Base-by-base conservation (phyloP, 805 yeast species). In the Lachancea meyersii region DNA sequence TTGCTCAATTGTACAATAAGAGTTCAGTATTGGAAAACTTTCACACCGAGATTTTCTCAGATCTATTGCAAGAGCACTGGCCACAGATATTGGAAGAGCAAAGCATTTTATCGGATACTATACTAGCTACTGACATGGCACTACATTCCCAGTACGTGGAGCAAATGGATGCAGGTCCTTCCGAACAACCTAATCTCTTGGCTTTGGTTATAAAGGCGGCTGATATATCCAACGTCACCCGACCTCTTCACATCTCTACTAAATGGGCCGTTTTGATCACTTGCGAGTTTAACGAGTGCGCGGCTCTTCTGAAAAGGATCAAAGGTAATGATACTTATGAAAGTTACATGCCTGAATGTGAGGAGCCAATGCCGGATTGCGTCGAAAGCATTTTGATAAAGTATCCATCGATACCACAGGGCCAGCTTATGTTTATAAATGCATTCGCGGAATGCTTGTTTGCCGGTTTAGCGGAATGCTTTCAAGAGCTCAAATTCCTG, bases 111-210 rank as follows among this genome's bases (percentile, higher is more conserved):
- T 50, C 39, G 41, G 49, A 52, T 18, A 53, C 65, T 10, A 80
- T 85, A n/a, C 54, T 80, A 35, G 86, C 93, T 7, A 93, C 98
- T 0, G 97, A 93, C 65, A 89, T 93, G 97, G 91, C 89, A 0
- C 74, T 77, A 54, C 98, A 93, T 68, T 77, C 76, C 50, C 79
- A 73, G 35, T 88, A 83, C 61, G 77, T 83, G 45, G 67, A 69
- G 27, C 69, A 74, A 52, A 69, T 88, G 52, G 66, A 67, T 23
- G 23, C 40, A 48, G 38, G 40, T 41, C 17, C 56, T 45, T 43
- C 48, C 35, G 55, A 50, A 31, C 49, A 68, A 49, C 54, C 54
- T 44, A 70, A 84, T 49, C 64, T 87, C 30, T 70, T 82, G 34
- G 75, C 86, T 20, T 65, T 88, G 46, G 71, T 91, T 47, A 78